phyloP scores from a whole-genome alignment of 768 basidiomycete genomes.

The Amanita molliuscula region DNA sequence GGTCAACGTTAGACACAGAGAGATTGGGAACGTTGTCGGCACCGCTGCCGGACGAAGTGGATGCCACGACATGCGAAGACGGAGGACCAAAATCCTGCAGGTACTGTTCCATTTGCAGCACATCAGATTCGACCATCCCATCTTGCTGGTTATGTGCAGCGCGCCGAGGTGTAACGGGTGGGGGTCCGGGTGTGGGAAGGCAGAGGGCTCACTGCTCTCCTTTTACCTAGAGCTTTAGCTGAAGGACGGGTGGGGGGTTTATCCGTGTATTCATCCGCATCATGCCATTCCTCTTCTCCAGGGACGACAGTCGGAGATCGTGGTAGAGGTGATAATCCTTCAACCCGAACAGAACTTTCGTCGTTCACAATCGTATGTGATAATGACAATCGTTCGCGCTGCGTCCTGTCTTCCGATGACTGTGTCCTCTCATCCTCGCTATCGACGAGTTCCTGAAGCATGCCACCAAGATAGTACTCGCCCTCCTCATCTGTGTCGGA shows the following conservation, averaged over 20 bases:
- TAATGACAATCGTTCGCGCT: not conserved
- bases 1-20: not conserved
- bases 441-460: not conserved
- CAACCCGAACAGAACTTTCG: not conserved
- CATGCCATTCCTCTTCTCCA: not conserved
- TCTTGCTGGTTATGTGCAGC: not conserved
- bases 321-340: not conserved
- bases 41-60: not conserved
- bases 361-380: conserved; percentile 1
- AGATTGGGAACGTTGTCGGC: not conserved
- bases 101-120: conserved; percentile 1
- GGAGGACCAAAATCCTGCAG: conserved; percentile 1
- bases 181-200: not conserved
- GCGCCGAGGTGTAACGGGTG: not conserved
- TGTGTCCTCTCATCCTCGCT: not conserved
- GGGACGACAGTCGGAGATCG: not conserved
- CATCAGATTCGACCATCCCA: not conserved
- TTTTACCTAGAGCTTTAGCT: conserved; percentile 23
- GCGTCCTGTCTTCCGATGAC: not conserved
- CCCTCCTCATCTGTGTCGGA: not conserved
- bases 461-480: conserved; percentile 5
- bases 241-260: conserved; percentile 13
- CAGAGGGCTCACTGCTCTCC: conserved; percentile 13
- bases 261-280: not conserved
- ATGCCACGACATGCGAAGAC: not conserved